These are phyloP conservation scores for Epichloe coenophiala DNA, from an alignment of 2,329 filamentous ascomycete genomes.

Conservation along the genomic window DNA sequence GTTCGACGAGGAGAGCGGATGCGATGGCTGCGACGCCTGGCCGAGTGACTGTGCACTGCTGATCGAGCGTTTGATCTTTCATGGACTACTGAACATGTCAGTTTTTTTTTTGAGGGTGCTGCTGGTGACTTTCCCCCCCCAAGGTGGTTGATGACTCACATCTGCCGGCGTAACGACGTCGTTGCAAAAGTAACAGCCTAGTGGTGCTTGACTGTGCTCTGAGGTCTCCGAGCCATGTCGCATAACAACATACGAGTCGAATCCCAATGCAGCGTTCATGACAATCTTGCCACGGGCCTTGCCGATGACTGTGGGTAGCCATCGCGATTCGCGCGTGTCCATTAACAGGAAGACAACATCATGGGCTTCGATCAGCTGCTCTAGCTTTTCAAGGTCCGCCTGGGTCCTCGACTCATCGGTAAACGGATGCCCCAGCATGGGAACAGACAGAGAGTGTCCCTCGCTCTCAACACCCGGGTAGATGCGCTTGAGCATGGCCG, in stretches of 20 bases:
- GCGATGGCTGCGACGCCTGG: slow-evolving; percentile 88
- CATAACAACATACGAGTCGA: slow-evolving; percentile 97
- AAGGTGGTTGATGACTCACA: slow-evolving; percentile 40
- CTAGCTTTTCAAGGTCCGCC: slow-evolving; percentile 61
- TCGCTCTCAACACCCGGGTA: slow-evolving; percentile 79
- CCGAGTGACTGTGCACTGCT: slow-evolving; percentile 94
- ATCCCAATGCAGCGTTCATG: slow-evolving; percentile 90
- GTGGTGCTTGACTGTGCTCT: slow-evolving; percentile 44
- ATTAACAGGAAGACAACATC: slow-evolving; percentile 94
- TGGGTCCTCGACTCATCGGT: slow-evolving; percentile 56
- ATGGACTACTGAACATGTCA: slow-evolving; percentile 50
- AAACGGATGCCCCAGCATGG: slow-evolving; percentile 90
- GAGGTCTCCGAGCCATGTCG: slow-evolving; percentile 62
- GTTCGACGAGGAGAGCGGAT: slow-evolving; percentile 78
- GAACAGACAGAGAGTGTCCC: slow-evolving; percentile 73
- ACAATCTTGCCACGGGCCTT: slow-evolving; percentile 90
- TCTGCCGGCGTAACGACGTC: slow-evolving; percentile 91
- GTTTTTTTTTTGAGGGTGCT: not conserved
- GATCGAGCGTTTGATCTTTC: slow-evolving; percentile 89
- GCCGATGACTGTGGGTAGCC: slow-evolving; percentile 92
- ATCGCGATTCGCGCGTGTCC: slow-evolving; percentile 88
- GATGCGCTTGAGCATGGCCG: slow-evolving; percentile 67
- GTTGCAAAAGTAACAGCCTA: slow-evolving; percentile 98
- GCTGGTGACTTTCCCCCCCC: not conserved
- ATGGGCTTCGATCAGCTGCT: slow-evolving; percentile 65